Conservation (phyloP, 495 filamentous ascomycete species). For the Lophiotrema nucula region DNA sequence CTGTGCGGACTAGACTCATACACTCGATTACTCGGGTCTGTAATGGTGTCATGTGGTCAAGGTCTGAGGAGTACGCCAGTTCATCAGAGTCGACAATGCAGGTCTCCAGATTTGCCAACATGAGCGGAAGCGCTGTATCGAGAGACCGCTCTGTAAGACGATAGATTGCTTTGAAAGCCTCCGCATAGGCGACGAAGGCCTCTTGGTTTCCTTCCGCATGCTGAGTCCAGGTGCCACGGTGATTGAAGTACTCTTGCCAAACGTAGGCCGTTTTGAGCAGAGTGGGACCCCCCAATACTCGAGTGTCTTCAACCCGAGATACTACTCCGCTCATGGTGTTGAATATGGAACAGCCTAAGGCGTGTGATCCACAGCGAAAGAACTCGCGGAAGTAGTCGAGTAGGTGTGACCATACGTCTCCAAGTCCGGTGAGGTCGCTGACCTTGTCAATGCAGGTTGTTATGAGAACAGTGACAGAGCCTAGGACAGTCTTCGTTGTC, state of each 20-base stretch:
- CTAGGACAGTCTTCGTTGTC: constrained; percentile 70
- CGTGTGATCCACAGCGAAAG: constrained; percentile 35
- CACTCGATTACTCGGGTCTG: constrained; percentile 73
- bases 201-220: constrained; percentile 63
- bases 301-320: constrained; percentile 26
- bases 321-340: constrained; percentile 33
- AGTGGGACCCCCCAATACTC: constrained; percentile 3
- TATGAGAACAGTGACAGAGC: constrained; percentile 66
- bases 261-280: constrained; percentile 25
- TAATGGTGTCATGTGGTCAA: constrained; percentile 77
- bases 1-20: constrained; percentile 67
- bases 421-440: constrained; percentile 24
- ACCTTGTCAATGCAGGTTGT: constrained; percentile 57
- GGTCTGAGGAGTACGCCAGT: constrained; percentile 75
- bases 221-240: constrained; percentile 41
- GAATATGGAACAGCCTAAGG: constrained; percentile 37
- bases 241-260: constrained; percentile 30
- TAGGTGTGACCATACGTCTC: constrained; percentile 36
- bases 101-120: constrained; percentile 54
- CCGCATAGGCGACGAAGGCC: constrained; percentile 74
- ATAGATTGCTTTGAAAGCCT: constrained; percentile 74
- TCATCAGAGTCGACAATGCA: constrained; percentile 70
- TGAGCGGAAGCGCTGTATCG: constrained; percentile 53
- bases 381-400: constrained; percentile 27
- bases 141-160: constrained; percentile 69